Evolutionary conservation across 2,329 filamentous ascomycete genomes (phyloP), one percentile per base, ranked within the genome.

Genomic region (Botrytis byssoidea): DNA sequence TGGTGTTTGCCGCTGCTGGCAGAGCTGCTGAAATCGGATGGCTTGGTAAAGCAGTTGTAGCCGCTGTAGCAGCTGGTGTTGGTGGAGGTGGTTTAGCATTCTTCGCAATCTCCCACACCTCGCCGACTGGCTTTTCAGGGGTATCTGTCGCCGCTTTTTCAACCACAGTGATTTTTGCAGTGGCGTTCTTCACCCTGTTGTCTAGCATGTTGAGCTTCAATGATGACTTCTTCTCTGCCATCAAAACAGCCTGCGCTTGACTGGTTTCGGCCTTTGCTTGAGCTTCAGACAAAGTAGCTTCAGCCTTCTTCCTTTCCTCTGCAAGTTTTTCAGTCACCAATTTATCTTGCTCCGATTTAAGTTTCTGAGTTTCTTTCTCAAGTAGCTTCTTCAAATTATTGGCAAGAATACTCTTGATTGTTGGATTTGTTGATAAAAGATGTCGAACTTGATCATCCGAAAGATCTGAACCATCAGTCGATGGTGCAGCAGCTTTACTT

Each of bases 41-140:
- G 18, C 72, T 51, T 18, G 65, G 59, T 29, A 55, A 42, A 57
- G 74, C 46, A n/a, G 60, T 73, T n/a, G 74, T 60, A 46, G 75
- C 73, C n/a, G 60, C 72, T 16, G 74, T 65, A 42, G 75, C 73
- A 42, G 65, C 72, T n/a, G 77, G 67, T 61, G 75, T 70, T 40
- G 74, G 35, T 60, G 78, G 60, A n/a, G 76, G 74, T 42, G 88
- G 85, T 80, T 89, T 92, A 18, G 89, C 88, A 71, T 83, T 85
- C 83, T 95, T 95, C 0, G 92, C 94, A 71, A 93, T 84, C 76
- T 92, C 90, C 93, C 93, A 98, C 0, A 98, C 95, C 82, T 98
- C 94, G 16, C 85, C 88, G 6, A 98, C 94, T 0, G 94, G 89
- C 80, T 90, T 91, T 78, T 95, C 87, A 0, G 95, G 95, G 0